Evolutionary conservation across 495 filamentous ascomycete species (phyloP).

Genomic region (Penicillium salamii): DNA sequence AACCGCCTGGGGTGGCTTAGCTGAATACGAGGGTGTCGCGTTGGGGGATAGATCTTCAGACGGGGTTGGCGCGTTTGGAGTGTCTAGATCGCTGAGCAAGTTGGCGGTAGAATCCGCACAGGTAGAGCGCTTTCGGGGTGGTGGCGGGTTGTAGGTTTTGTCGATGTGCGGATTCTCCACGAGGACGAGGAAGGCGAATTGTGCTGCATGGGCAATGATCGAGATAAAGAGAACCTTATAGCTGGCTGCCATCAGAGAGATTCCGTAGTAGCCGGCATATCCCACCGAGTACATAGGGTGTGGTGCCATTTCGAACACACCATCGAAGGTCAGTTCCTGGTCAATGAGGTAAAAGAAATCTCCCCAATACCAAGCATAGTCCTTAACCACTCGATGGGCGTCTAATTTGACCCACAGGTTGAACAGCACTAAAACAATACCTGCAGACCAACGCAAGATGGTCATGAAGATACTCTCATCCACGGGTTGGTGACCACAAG

Average conservation of each 20-base stretch:
- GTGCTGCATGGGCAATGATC: slow-evolving; percentile 88
- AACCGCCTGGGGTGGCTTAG: slow-evolving; percentile 58
- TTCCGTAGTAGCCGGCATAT: slow-evolving; percentile 97
- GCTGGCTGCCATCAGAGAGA: slow-evolving; percentile 97
- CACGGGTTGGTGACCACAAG: slow-evolving; percentile 71
- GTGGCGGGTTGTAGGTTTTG: slow-evolving; percentile 91
- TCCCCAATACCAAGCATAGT: slow-evolving; percentile 99
- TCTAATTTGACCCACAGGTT: slow-evolving; percentile 99
- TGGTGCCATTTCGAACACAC: slow-evolving; percentile 98
- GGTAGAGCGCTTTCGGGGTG: slow-evolving; percentile 60
- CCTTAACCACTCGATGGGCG: slow-evolving; percentile 97
- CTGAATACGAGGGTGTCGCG: slow-evolving; percentile 34
- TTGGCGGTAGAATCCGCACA: slow-evolving; percentile 38
- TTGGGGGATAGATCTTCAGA: slow-evolving; percentile 39
- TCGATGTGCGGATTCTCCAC: slow-evolving; percentile 98
- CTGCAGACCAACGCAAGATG: slow-evolving; percentile 73
- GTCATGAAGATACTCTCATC: slow-evolving; percentile 69
- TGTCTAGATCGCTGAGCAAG: slow-evolving; percentile 31
- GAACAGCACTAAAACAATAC: slow-evolving; percentile 80
- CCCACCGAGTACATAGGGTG: slow-evolving; percentile 99
- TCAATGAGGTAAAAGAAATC: slow-evolving; percentile 99
- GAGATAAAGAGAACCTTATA: slow-evolving; percentile 97
- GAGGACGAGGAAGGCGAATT: slow-evolving; percentile 84
- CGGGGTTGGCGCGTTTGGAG: slow-evolving; percentile 35
- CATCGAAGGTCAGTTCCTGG: slow-evolving; percentile 95